Base-by-base conservation (phyloP, 768 basidiomycete species). In the Lactifluus subvellereus region DNA sequence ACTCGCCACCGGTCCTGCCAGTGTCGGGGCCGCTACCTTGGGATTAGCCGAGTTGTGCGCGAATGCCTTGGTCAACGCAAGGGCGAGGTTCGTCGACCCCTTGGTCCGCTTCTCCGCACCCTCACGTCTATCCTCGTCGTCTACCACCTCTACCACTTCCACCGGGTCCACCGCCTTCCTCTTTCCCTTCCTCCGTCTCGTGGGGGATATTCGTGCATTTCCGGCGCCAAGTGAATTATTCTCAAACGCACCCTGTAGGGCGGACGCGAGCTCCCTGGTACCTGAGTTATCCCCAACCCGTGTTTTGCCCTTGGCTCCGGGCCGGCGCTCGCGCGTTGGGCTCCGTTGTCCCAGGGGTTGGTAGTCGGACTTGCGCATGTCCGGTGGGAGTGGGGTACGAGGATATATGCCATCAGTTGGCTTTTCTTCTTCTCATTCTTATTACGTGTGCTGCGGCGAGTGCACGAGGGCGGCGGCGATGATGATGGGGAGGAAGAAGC, bases 11-110 rank as follows among this genome's bases (percentile, higher is more conserved):
- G 57, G 13, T 10, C 20, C 38, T 20, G 30, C 14, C 11, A 16
- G 40, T 9, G 11, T n/a, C 11, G 42, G 14, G 11, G 38, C 30
- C 1, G 16, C 1, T n/a, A 63, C 62, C 2, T 42, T 38, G 5
- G 45, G 62, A 42, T 63, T 14, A 22, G 52, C 35, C 18, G 57
- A 63, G 37, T 58, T 59, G 18, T 54, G 51, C 3, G 57, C 47
- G 22, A 63, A 63, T 13, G 62, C 62, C 1, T 27, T 20, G 38
- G 51, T 32, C n/a, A 63, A 49, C 9, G 62, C 57, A 30, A 6
- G n/a, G 1, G 37, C 38, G 20, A 59, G 62, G 16, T 33, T 38
- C 5, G 10, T 53, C 4, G 52, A 37, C 1, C 16, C 27, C 11
- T 53, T 53, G n/a, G 16, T 22, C 7, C 11, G 35, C n/a, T 22